Base-by-base conservation (phyloP, 1,139 yeast genomes). In the Candida sojae region DNA sequence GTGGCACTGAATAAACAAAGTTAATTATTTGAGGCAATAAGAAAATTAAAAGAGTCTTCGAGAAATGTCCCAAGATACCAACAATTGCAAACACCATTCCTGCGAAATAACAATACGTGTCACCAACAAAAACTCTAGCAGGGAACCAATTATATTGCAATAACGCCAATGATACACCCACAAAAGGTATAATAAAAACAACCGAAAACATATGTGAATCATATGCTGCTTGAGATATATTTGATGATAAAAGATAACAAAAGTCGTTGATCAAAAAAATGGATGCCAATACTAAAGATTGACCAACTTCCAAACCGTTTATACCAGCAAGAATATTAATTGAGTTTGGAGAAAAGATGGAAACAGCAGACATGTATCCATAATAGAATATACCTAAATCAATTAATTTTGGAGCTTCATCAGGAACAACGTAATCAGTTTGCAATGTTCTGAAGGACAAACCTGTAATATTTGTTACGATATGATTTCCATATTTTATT, bases 41-140 rank as follows among this genome's bases (percentile, higher is more conserved):
- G 63, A 93, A 86, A 35, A 92, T 69, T 65, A 93, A 72, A 57
- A 93, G 74, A 0, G 99, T 93, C 68, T 93, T 93, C 43, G 97
- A 89, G 64, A 92, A 95, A 70, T 93, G 99, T 1, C 98, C 98
- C 51, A 90, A 78, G 39, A 93, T 95, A 2, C 98, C 98, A 28
- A 90, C 96, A 35, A 92, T 95, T 0, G 98, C 99, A 68, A 93
- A 92, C 0, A 93, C 96, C 99, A 93, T 93, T 3, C 99, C 99
- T 31, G 97, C 90, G 66, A 93, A 91, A 68, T 95, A 93, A 68
- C 99, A 93, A 71, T 88, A 95, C 0, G 99, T 93, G 63, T 93
- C 99, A 25, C 99, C 99, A 4, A 95, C 99, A 71, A 93, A 93
- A 1, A 90, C 98, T 49, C 71, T 70, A 0, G 99, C 91, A 1